Evolutionary conservation across 2,329 filamentous ascomycete species (phyloP), one percentile per base, ranked within the genome.

Genomic region (Metarhizium album): DNA sequence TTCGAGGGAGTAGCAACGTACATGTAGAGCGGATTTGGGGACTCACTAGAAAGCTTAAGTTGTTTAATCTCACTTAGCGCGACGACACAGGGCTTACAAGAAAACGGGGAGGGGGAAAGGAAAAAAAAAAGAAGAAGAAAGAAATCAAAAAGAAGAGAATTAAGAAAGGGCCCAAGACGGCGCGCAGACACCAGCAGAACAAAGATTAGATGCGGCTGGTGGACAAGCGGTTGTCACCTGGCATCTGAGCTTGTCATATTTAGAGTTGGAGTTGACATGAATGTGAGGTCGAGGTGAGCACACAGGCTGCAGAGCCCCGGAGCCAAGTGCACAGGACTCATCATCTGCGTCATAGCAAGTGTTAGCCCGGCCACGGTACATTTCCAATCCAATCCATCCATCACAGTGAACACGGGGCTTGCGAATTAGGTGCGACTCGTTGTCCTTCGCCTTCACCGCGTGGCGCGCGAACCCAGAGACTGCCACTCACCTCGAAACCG

Each of bases 231-330:
- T 43, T 14, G 22, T 9, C 40, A 23, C 20, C 38, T 45, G 23
- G 18, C 8, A 18, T 13, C 27, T 4, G 16, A 16, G 43, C 20
- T n/a, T n/a, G n/a, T n/a, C n/a, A n/a, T n/a, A 35, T 23, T 18
- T 6, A 3, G 16, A 24, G 14, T 14, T 13, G 38, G 33, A 24
- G 37, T 18, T 45, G 38, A 23, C 29, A 27, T 27, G 37, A 47
- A n/a, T 27, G 5, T 33, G 31, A 53, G 22, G 14, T 47, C 37
- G 47, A 49, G 2, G n/a, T 24, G 37, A 47, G 46, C 45, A 51
- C 48, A 53, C 27, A 33, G 8, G n/a, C 33, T 35, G 33, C 14
- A 35, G 33, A 35, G 14, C 33, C 7, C 33, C 33, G 33, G 16
- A 35, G 33, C 20, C 20, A 11, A 3, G 22, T 7, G 20, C 22